These are phyloP conservation scores for Microbotryomycetes sp. DNA, from an alignment of 1,284 basidiomycete species.

Conservation along the genomic window DNA sequence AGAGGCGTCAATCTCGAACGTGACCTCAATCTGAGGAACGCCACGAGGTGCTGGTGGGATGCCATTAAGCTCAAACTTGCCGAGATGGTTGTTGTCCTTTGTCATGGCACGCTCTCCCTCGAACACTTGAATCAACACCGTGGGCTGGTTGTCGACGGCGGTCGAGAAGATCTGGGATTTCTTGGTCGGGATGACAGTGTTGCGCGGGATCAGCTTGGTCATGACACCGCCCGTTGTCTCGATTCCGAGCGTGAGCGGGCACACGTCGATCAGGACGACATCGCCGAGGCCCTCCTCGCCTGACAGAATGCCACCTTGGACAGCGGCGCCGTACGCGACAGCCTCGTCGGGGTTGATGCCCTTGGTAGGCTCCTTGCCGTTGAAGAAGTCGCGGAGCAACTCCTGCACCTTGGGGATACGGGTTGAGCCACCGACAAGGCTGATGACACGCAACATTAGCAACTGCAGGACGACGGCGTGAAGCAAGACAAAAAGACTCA, in stretches of 20 bases:
- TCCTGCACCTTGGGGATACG: constrained; percentile 98
- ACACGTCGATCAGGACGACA: constrained; percentile 91
- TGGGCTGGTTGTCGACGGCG: constrained; percentile 88
- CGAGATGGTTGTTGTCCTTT: constrained; percentile 96
- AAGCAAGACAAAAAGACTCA: constrained; percentile 8
- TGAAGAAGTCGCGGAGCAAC: constrained; percentile 87
- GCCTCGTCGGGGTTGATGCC: constrained; percentile 99
- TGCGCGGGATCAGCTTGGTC: constrained; percentile 91
- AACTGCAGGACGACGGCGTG: not conserved
- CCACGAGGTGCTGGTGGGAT: constrained; percentile 94
- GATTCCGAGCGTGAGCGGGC: constrained; percentile 93
- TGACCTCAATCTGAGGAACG: constrained; percentile 89
- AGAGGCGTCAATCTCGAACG: constrained; percentile 75
- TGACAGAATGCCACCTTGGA: constrained; percentile 96
- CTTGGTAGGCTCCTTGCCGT: constrained; percentile 64
- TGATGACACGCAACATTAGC: constrained; percentile 27
- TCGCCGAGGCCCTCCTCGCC: constrained; percentile 97
- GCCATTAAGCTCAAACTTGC: constrained; percentile 87
- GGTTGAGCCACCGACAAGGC: constrained; percentile 93
- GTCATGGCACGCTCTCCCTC: constrained; percentile 99
- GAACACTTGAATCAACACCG: constrained; percentile 97
- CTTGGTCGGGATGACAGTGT: constrained; percentile 96
- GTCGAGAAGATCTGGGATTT: constrained; percentile 98
- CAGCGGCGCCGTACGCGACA: constrained; percentile 92
- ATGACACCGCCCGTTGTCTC: constrained; percentile 98